Conservation (phyloP, 768 basidiomycete species). For the Lentinula sp. region DNA sequence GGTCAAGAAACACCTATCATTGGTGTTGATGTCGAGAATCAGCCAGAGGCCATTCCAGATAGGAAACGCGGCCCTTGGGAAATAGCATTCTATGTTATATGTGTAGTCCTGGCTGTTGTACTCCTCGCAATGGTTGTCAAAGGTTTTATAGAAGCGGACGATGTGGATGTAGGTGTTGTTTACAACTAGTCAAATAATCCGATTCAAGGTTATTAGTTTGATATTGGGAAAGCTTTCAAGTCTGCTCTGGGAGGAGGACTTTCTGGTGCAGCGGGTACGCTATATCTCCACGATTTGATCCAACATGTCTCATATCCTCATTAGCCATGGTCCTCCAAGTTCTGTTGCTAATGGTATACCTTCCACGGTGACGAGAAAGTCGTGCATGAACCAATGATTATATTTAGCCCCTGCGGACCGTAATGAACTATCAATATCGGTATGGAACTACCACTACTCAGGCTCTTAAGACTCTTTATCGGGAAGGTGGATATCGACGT, state of each 20-base stretch:
- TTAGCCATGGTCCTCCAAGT: constrained; percentile 94
- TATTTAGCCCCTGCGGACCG: constrained; percentile 76
- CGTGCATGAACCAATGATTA: not conserved
- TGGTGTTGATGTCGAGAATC: constrained; percentile 1
- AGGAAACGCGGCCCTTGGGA: not conserved
- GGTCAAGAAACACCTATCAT: not conserved
- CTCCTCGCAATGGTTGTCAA: constrained; percentile 46
- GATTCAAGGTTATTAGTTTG: constrained; percentile 53
- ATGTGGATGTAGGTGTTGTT: constrained; percentile 52
- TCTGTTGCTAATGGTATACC: constrained; percentile 67
- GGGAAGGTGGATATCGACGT: constrained; percentile 73
- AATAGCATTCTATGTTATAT: not conserved
- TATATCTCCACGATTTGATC: not conserved
- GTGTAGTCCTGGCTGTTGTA: not conserved
- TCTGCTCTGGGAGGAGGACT: constrained; percentile 86
- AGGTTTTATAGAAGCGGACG: constrained; percentile 62
- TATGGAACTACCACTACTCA: constrained; percentile 73
- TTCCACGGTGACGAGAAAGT: constrained; percentile 13
- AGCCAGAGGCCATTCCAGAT: not conserved
- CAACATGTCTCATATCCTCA: not conserved
- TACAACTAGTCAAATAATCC: not conserved
- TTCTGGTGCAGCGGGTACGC: constrained; percentile 76
- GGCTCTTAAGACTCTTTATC: constrained; percentile 62
- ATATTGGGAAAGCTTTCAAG: constrained; percentile 69
- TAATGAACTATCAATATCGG: constrained; percentile 96